Evolutionary conservation across 2,329 filamentous ascomycete species (phyloP), one percentile per base, ranked within the genome.

Genomic region (Trichoderma simmonsii): DNA sequence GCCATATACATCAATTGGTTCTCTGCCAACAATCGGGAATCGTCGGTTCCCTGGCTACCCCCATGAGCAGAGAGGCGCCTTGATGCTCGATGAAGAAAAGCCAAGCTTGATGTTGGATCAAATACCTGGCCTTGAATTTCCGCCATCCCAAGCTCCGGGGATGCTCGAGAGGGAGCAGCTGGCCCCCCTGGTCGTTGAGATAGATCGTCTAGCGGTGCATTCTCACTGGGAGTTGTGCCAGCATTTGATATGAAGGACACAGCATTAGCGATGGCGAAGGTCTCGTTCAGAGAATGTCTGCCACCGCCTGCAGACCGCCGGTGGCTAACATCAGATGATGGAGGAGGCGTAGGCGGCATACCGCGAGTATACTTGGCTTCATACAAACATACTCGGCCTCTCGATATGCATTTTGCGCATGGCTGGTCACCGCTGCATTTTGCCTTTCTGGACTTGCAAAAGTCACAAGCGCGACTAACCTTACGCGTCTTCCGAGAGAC

Each of bases 61-160:
- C 82, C 83, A 71, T 86, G 82, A 62, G 84, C 83, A 7, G 85
- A 83, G 11, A 88, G 79, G 3, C 85, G 82, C 39, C 83, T 83
- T 83, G 85, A 86, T 3, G 86, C 86, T 3, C 86, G 82, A 65
- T 86, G 86, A 1, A 88, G 80, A 72, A 88, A 88, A 0, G 86
- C 86, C 5, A 87, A 77, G 0, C 85, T 84, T 2, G 86, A 88
- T 0, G 86, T 84, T 6, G 85, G 83, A 14, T 87, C 86, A 18
- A 87, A 82, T 68, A 86, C 86, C 59, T 88, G 85, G 1, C 85
- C 86, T 70, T 86, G 83, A 3, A 87, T 83, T 72, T 87, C 86
- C 1, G 85, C 83, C 24, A 82, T 81, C 6, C 80, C 82, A 4
- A 82, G 81, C 63, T 83, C 85, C 1, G 83, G 86, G 1, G 85